phyloP scores from a whole-genome alignment of 495 filamentous ascomycete genomes.

The Lepraria neglecta region DNA sequence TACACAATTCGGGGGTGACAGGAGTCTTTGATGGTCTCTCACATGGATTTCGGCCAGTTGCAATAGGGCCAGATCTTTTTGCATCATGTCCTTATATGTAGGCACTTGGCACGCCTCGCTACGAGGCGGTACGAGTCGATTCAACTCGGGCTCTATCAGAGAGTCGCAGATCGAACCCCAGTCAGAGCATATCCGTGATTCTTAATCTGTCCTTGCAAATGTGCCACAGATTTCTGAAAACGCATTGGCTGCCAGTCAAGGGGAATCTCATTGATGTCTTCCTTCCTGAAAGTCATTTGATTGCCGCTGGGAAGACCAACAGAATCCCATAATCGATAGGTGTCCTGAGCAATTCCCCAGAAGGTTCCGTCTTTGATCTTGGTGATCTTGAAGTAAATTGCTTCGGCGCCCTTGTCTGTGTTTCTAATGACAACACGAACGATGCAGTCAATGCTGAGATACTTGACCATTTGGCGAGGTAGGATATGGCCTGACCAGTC shows the following conservation, averaged over 20 bases:
- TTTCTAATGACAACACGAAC: slow-evolving; percentile 17
- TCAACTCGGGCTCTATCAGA: no score
- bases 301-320: slow-evolving; percentile 13
- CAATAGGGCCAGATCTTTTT: no score
- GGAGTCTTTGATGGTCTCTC: no score
- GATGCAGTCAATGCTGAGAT: slow-evolving; percentile 18
- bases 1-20: no score
- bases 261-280: slow-evolving; percentile 23
- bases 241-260: slow-evolving; percentile 20
- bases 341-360: slow-evolving; percentile 18
- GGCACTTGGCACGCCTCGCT: no score
- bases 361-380: slow-evolving; percentile 25
- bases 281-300: slow-evolving; percentile 21
- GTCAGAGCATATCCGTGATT: no score
- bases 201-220: background rate
- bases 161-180: no score
- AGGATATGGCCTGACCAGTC: slow-evolving; percentile 20
- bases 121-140: no score
- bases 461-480: slow-evolving; percentile 8
- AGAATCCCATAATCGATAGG: slow-evolving; percentile 8
- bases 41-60: no score
- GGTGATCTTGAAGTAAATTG: slow-evolving; percentile 21
- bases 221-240: slow-evolving; percentile 13
- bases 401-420: slow-evolving; percentile 3
- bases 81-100: no score